A percentile compares a stretch with the other conserved stretches of the same genome.
Evolutionary conservation across 192 early-diverging fungal species (phyloP).

Genomic region (Entomortierella parvispora): DNA sequence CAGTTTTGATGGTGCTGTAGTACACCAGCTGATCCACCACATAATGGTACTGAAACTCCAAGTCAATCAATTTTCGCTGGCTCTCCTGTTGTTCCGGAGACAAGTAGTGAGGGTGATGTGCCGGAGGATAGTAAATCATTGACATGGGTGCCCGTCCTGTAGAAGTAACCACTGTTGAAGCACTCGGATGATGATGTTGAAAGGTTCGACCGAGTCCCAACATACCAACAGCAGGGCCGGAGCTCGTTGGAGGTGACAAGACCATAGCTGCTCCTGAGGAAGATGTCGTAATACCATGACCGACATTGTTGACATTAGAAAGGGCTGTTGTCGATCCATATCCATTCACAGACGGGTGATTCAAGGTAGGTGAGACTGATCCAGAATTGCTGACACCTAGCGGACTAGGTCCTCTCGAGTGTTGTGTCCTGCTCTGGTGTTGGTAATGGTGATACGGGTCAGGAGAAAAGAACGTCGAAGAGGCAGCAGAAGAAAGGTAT

Average conservation of each 20-base stretch:
- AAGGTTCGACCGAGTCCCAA: slow-evolving; percentile 27
- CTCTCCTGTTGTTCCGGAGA: slow-evolving; percentile 36
- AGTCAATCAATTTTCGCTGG: slow-evolving; percentile 60
- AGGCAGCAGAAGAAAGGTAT: no score
- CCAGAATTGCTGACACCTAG: no score
- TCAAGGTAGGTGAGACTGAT: no score
- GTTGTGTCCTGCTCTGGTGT: no score
- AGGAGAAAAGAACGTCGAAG: no score
- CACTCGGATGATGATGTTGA: no score
- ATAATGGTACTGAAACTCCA: slow-evolving; percentile 74
- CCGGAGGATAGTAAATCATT: slow-evolving; percentile 4
- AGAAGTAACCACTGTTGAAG: not conserved
- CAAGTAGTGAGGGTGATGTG: slow-evolving; percentile 47
- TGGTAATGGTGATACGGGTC: no score
- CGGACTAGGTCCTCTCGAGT: no score
- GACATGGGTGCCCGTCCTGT: not conserved
- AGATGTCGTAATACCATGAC: not conserved
- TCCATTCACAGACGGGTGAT: no score
- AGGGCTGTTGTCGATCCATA: no score
- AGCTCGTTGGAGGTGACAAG: not conserved
- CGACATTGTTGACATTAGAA: not conserved
- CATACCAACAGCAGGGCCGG: slow-evolving; percentile 42
- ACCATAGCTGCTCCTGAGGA: slow-evolving; percentile 12
- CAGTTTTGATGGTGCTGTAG: slow-evolving; percentile 79
- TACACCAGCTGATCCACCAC: slow-evolving; percentile 82